Conservation (phyloP, 1,139 yeast species). For the Hemisphaericaspora xylanilytica region DNA sequence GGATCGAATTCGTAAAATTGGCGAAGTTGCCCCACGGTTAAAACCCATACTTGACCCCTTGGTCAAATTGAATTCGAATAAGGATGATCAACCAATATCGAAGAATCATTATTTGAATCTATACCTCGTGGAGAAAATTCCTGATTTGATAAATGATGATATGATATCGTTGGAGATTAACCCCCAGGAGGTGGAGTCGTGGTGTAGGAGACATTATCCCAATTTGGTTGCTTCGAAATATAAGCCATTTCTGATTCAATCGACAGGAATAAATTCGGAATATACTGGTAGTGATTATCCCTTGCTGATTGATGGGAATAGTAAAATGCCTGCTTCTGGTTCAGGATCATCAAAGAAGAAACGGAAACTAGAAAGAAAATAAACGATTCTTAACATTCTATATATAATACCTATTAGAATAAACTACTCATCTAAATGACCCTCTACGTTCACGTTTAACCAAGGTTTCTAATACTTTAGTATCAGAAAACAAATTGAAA, state of each 20-base stretch:
- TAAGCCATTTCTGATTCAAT: conserved; percentile 29
- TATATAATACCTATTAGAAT: too few species aligned
- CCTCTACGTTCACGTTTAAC: conserved; percentile 32
- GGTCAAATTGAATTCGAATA: conserved; percentile 5
- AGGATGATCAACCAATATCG: conserved; percentile 3
- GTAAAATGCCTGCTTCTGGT: not conserved
- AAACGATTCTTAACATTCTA: not conserved
- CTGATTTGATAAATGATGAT: conserved; percentile 43
- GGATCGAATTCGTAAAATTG: conserved; percentile 23
- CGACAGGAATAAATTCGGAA: conserved; percentile 15
- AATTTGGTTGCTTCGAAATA: conserved; percentile 35
- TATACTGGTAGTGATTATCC: conserved; percentile 15
- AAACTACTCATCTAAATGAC: conserved; percentile 7
- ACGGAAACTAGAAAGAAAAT: conserved; percentile 4
- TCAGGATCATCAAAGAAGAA: conserved; percentile 11
- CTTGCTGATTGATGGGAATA: conserved; percentile 12
- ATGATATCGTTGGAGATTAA: conserved; percentile 32
- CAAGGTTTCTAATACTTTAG: conserved; percentile 54
- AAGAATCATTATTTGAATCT: conserved; percentile 16
- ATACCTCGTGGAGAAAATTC: conserved; percentile 29
- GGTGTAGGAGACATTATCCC: conserved; percentile 40
- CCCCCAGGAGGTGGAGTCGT: conserved; percentile 40
- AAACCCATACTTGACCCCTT: conserved; percentile 18
- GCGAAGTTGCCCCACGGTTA: conserved; percentile 23
- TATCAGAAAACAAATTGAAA: conserved; percentile 63